phyloP scores from a whole-genome alignment of 208 protist species.

The Plasmodiophora brassicae region DNA sequence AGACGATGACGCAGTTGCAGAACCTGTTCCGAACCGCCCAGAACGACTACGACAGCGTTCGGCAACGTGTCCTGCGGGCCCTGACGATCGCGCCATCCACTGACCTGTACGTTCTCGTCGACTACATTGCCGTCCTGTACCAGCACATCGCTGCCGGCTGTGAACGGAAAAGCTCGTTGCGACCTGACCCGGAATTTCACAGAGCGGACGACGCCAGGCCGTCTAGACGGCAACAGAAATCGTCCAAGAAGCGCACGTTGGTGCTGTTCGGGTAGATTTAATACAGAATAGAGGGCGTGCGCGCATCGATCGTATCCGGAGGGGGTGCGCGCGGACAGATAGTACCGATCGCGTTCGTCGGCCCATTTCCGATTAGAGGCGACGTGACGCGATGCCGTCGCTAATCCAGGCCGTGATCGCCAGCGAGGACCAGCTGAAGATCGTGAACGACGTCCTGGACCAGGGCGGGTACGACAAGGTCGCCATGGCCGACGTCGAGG shows the following conservation, averaged over 20 bases:
- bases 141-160: background rate
- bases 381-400: too few species aligned
- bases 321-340: too few species aligned
- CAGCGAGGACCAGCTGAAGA: too few species aligned
- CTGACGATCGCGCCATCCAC: background rate
- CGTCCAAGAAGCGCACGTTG: background rate
- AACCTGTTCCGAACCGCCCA: background rate
- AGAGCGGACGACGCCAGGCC: background rate
- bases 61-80: background rate
- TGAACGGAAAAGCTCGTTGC: background rate
- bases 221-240: background rate
- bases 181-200: background rate
- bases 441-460: too few species aligned
- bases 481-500: too few species aligned
- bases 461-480: too few species aligned
- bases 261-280: slow-evolving; percentile 16
- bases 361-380: too few species aligned
- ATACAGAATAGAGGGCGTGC: too few species aligned
- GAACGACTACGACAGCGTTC: background rate
- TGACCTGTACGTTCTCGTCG: slow-evolving; percentile 22
- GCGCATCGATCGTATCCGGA: too few species aligned
- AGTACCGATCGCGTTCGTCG: too few species aligned
- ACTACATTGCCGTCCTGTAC: background rate
- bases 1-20: background rate
- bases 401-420: too few species aligned